A percentile compares a stretch with the other conserved stretches of the same genome.
Evolutionary conservation across 805 yeast genomes (phyloP).

Genomic region (Priceomyces medius): DNA sequence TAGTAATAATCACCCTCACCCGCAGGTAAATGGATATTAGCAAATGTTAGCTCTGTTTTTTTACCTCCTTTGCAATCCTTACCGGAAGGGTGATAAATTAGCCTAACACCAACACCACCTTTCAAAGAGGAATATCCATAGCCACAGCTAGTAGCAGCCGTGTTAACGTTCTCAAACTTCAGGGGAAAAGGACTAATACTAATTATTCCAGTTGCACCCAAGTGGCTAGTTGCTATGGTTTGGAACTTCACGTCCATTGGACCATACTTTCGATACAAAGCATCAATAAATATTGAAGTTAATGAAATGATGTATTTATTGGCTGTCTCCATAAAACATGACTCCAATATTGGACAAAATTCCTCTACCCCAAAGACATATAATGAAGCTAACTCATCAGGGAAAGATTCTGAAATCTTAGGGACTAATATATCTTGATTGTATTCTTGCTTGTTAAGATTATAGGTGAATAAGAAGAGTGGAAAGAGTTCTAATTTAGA

Average conservation of each 20-base stretch:
- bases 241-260: constrained; percentile 32
- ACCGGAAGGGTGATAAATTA: constrained; percentile 30
- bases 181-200: constrained; percentile 45
- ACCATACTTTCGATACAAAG: constrained; percentile 35
- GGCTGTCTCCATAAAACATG: constrained; percentile 42
- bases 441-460: constrained; percentile 52
- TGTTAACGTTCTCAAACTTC: constrained; percentile 25
- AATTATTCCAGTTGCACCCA: constrained; percentile 60
- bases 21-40: constrained; percentile 73
- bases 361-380: constrained; percentile 70
- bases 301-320: constrained; percentile 35
- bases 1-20: constrained; percentile 60
- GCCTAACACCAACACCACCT: constrained; percentile 67
- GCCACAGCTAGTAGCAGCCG: constrained; percentile 53
- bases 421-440: constrained; percentile 29
- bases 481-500: no score
- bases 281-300: constrained; percentile 31
- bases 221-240: constrained; percentile 41
- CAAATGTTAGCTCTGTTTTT: constrained; percentile 53
- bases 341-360: constrained; percentile 54
- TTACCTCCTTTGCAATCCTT: constrained; percentile 14
- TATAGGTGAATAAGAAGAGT: constrained; percentile 48
- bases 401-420: constrained; percentile 25
- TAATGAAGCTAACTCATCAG: constrained; percentile 40
- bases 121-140: constrained; percentile 61